phyloP scores from a whole-genome alignment of 2,329 filamentous ascomycete genomes.

The Cladosporium sp. region DNA sequence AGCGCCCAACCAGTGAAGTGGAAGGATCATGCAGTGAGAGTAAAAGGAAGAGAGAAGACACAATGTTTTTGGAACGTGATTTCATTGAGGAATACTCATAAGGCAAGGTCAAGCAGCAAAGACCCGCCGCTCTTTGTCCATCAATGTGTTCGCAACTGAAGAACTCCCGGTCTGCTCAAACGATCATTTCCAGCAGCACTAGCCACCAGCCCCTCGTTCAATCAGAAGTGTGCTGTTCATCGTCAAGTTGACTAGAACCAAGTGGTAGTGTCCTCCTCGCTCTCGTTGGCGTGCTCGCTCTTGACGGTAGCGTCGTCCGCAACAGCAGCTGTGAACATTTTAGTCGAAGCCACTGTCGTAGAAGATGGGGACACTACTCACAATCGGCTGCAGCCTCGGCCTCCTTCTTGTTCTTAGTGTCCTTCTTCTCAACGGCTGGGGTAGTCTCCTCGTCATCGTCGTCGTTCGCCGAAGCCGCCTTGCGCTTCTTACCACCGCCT shows the following conservation, averaged over 20 bases:
- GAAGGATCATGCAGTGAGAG: not conserved
- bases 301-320: not conserved
- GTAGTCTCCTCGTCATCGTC: not conserved
- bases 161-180: not conserved
- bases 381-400: not conserved
- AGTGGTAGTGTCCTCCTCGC: not conserved
- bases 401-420: not conserved
- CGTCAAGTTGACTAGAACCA: not conserved
- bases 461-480: slow-evolving; percentile 12
- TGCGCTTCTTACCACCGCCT: slow-evolving; percentile 22
- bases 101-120: not conserved
- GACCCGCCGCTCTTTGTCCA: not conserved
- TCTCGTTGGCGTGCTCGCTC: not conserved
- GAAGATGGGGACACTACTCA: not conserved
- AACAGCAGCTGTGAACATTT: not conserved
- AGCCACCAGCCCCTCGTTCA: not conserved
- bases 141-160: not conserved
- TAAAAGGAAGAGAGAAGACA: not conserved
- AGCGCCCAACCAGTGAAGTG: not conserved
- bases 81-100: not conserved
- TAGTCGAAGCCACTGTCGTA: not conserved
- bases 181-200: not conserved
- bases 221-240: not conserved
- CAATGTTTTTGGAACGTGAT: not conserved
- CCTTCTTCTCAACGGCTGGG: not conserved